Conservation (phyloP, 2,329 filamentous ascomycete genomes). For the Neofusicoccum umdonicola region DNA sequence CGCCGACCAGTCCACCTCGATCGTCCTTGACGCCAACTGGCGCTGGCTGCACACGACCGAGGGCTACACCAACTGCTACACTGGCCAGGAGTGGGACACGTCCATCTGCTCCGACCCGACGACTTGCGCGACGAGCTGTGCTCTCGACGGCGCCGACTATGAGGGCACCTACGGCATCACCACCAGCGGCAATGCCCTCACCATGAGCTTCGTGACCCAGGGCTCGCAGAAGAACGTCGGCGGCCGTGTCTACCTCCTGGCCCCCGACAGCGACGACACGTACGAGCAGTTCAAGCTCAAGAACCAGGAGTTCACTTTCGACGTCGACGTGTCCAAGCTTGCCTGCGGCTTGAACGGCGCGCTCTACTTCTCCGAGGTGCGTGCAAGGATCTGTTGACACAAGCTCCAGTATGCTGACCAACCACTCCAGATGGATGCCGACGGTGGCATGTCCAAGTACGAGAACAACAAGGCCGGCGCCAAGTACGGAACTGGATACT, state of each 20-base stretch:
- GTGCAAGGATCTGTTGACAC: constrained; percentile 11
- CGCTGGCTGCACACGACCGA: constrained; percentile 47
- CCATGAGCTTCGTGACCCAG: constrained; percentile 58
- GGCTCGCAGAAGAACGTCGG: constrained; percentile 44
- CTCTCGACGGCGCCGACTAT: constrained; percentile 45
- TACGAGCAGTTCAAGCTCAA: constrained; percentile 44
- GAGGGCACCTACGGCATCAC: constrained; percentile 49
- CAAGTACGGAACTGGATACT: constrained; percentile 59
- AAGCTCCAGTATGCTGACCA: background rate
- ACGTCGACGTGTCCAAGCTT: constrained; percentile 56
- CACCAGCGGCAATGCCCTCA: constrained; percentile 52
- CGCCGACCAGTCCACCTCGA: constrained; percentile 33
- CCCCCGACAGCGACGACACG: constrained; percentile 37
- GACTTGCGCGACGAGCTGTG: constrained; percentile 41
- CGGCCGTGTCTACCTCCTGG: constrained; percentile 44
- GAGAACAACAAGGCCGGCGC: constrained; percentile 52
- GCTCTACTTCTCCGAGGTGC: constrained; percentile 51
- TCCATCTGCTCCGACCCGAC: constrained; percentile 39
- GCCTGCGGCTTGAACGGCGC: constrained; percentile 71
- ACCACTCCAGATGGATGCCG: constrained; percentile 59
- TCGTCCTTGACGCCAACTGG: constrained; percentile 51
- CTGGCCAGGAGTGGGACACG: constrained; percentile 44
- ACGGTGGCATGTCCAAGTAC: constrained; percentile 57
- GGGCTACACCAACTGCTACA: constrained; percentile 51
- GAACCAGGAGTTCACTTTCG: constrained; percentile 43